These are phyloP conservation scores for Pistacia atlantica DNA, from an alignment of 345 rosid genomes.

Conservation along the genomic window DNA sequence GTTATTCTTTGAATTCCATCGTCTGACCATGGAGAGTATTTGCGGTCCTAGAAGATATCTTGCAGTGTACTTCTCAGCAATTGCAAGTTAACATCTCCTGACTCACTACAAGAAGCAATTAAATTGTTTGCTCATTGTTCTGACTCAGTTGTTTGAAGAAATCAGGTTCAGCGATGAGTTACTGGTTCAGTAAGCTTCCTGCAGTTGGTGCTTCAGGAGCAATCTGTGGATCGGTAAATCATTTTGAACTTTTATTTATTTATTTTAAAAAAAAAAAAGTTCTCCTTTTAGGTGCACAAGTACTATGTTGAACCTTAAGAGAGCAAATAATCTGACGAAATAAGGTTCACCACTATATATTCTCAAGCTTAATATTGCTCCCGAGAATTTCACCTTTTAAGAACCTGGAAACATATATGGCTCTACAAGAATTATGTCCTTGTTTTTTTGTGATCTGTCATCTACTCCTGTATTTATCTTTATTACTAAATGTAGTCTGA, in stretches of 20 bases:
- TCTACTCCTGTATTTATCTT: not conserved
- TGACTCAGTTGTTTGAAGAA: constrained; percentile 39
- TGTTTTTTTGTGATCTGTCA: not conserved
- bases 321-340: not conserved
- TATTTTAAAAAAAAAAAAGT: too few species aligned
- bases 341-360: not conserved
- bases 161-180: constrained; percentile 83
- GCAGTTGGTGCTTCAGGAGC: constrained; percentile 96
- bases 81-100: constrained; percentile 68
- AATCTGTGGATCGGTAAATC: constrained; percentile 80
- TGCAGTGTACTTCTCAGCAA: constrained; percentile 65
- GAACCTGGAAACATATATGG: not conserved
- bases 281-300: not conserved
- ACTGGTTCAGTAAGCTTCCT: constrained; percentile 64
- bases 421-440: not conserved
- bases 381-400: not conserved
- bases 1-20: constrained; percentile 86
- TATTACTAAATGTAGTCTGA: not conserved
- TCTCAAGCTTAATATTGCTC: not conserved
- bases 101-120: constrained; percentile 20
- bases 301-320: not conserved
- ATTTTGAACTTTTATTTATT: not conserved
- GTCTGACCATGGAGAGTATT: constrained; percentile 74
- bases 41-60: constrained; percentile 78
- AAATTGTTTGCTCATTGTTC: constrained; percentile 28